phyloP scores from a whole-genome alignment of 2,329 filamentous ascomycete species.

The Aspergillus texensis region DNA sequence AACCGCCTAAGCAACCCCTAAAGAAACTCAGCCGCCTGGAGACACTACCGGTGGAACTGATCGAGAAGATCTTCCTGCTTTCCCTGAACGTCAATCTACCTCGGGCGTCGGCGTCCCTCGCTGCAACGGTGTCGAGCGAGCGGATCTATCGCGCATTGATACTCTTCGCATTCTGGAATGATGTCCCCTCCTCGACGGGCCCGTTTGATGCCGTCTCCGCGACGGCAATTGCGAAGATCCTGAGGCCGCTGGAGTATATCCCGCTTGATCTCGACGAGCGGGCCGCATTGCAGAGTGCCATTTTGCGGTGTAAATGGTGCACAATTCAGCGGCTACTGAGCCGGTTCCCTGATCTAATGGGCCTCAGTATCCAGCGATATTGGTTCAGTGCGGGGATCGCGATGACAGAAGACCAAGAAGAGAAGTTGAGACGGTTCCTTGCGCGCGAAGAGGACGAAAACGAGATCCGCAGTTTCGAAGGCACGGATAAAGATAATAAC shows the following conservation, averaged over 20 bases:
- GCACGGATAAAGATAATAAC: slow-evolving; percentile 12
- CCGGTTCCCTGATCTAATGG: slow-evolving; percentile 38
- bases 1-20: slow-evolving; percentile 7
- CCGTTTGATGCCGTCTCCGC: neutral
- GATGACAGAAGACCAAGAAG: slow-evolving; percentile 23
- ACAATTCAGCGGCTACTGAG: slow-evolving; percentile 37
- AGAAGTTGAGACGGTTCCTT: slow-evolving; percentile 25
- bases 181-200: slow-evolving; percentile 12
- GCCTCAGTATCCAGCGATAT: slow-evolving; percentile 35
- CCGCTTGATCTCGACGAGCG: slow-evolving; percentile 32
- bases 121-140: slow-evolving; percentile 42
- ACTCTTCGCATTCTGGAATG: slow-evolving; percentile 44
- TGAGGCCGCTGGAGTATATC: slow-evolving; percentile 40
- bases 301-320: slow-evolving; percentile 45
- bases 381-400: slow-evolving; percentile 33
- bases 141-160: slow-evolving; percentile 45
- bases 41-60: slow-evolving; percentile 51
- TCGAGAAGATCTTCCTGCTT: slow-evolving; percentile 57
- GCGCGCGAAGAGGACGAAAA: slow-evolving; percentile 13
- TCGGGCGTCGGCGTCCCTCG: slow-evolving; percentile 45
- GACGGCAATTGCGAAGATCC: slow-evolving; percentile 29
- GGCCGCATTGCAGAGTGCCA: slow-evolving; percentile 34
- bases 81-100: slow-evolving; percentile 50
- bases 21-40: slow-evolving; percentile 43
- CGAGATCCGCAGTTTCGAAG: slow-evolving; percentile 20